phyloP scores from a whole-genome alignment of 1,139 yeast species.

The Scheffersomyces lignicola region DNA sequence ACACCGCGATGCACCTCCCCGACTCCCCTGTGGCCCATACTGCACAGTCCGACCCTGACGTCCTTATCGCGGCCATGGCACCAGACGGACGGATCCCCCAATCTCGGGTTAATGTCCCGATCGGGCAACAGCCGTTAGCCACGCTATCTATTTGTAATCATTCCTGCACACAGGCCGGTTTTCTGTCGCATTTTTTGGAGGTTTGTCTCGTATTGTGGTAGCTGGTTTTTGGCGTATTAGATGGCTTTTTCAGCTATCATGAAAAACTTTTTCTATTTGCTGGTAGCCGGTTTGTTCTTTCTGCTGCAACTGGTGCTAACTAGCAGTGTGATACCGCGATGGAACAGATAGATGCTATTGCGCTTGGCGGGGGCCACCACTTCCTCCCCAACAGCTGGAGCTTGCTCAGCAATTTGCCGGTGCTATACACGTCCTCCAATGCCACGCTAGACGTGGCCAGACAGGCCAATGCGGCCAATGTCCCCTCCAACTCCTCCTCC shows the following conservation, averaged over 20 bases:
- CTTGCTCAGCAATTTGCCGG: constrained; percentile 10
- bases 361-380: constrained; percentile 5
- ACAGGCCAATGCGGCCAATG: background rate
- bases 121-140: background rate
- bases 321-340: constrained; percentile 5
- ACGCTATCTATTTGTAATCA: constrained; percentile 6
- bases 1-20: no score
- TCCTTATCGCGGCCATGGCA: no score
- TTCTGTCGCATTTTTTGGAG: background rate
- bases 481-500: constrained; percentile 6
- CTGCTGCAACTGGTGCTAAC: background rate
- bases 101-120: constrained; percentile 1
- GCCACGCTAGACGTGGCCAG: background rate
- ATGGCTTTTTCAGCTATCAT: background rate
- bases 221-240: constrained; percentile 1
- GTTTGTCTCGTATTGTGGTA: background rate
- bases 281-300: constrained; percentile 1
- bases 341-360: constrained; percentile 12
- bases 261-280: background rate
- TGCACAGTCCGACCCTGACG: no score
- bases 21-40: no score
- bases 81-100: background rate
- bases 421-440: constrained; percentile 5
- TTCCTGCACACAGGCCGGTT: constrained; percentile 6
- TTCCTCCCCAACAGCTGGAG: constrained; percentile 11